Percentiles rank a stretch among this genome's conserved stretches.
Evolutionary conservation across 2,329 filamentous ascomycete species (phyloP).

Genomic region (Fonsecaea multimorphosa): DNA sequence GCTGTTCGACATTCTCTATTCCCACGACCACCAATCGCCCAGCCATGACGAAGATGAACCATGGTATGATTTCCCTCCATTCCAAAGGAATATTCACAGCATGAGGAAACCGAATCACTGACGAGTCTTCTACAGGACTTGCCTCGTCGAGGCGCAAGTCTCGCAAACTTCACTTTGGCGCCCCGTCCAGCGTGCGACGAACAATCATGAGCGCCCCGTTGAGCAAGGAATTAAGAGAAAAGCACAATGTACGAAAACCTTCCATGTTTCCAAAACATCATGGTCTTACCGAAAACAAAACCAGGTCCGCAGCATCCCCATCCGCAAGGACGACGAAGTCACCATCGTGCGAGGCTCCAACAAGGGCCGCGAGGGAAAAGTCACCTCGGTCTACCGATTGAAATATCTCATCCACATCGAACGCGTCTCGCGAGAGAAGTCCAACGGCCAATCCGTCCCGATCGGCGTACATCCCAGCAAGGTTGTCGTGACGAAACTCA

Average conservation of each 20-base stretch:
- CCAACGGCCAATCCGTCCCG: constrained; percentile 92
- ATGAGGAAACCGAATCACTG: constrained; percentile 9
- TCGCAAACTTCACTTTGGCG: constrained; percentile 97
- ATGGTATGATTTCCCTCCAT: constrained; percentile 21
- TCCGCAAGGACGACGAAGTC: constrained; percentile 98
- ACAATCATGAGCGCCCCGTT: constrained; percentile 96
- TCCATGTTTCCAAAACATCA: not conserved
- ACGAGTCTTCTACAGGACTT: constrained; percentile 41
- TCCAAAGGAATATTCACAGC: not conserved
- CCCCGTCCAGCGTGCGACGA: constrained; percentile 91
- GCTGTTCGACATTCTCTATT: constrained; percentile 29
- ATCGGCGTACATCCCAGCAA: constrained; percentile 95
- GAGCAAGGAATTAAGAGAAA: constrained; percentile 95
- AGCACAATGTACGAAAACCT: constrained; percentile 83
- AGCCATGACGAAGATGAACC: constrained; percentile 36
- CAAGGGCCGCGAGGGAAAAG: constrained; percentile 98
- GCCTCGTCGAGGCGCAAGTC: constrained; percentile 93
- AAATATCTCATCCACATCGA: constrained; percentile 98
- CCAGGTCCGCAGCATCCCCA: constrained; percentile 93
- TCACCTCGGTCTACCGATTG: constrained; percentile 96
- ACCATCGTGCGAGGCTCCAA: constrained; percentile 87
- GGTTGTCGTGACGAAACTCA: constrained; percentile 97
- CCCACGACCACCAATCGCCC: constrained; percentile 20
- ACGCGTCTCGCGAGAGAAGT: constrained; percentile 96
- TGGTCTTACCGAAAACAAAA: constrained; percentile 28